Conservation (phyloP, 768 basidiomycete genomes). For the Hemileccinum rubropunctum region DNA sequence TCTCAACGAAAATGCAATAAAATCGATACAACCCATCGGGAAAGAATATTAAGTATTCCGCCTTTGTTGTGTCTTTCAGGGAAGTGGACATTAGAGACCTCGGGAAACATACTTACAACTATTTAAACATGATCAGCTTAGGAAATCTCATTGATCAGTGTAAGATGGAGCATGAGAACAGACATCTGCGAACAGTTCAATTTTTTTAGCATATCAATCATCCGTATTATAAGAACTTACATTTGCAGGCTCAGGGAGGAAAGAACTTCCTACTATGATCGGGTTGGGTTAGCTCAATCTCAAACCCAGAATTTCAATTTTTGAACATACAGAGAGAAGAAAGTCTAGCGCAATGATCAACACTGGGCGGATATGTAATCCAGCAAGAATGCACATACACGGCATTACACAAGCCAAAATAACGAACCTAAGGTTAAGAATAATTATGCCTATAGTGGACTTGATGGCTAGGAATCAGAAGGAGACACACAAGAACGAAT, state of each 20-base stretch:
- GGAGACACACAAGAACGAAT: neutral
- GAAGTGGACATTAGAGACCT: no score
- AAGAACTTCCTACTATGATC: conserved; percentile 8
- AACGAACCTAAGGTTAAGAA: neutral
- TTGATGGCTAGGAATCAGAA: no score
- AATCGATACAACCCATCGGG: neutral
- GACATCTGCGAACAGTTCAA: neutral
- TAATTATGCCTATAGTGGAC: neutral
- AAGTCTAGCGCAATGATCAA: neutral
- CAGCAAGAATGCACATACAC: neutral
- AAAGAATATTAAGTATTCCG: neutral
- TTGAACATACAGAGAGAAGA: neutral
- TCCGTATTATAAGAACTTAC: neutral
- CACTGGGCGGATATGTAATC: neutral
- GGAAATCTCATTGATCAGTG: no score
- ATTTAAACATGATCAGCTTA: neutral
- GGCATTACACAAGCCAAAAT: neutral
- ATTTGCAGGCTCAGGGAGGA: conserved; percentile 9
- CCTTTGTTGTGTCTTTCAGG: neutral
- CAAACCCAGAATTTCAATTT: neutral
- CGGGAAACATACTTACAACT: neutral
- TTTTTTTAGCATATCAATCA: no score
- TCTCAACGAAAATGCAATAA: no score
- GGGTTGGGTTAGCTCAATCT: neutral
- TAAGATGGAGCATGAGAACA: neutral